Evolutionary conservation across 495 filamentous ascomycete genomes (phyloP), one percentile per base, ranked within the genome.

Genomic region (Endocarpon pusillum): DNA sequence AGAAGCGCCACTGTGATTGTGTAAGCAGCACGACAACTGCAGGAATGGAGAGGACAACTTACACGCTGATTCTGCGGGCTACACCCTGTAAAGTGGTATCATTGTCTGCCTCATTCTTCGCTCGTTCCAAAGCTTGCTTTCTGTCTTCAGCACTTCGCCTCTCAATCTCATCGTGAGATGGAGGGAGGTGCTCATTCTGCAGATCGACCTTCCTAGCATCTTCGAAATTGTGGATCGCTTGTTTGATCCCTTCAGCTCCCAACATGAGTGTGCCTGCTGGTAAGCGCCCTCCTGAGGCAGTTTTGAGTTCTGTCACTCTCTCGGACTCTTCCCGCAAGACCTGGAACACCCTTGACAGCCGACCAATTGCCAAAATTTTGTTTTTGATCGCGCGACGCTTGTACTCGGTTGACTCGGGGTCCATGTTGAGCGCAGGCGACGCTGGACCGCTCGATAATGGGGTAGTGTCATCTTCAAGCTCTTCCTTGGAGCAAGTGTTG

Each of bases 341-440:
- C 53, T 97, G 86, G 78, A 97, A 97, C 37, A 97, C 91, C 48
- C 89, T 81, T 24, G 91, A 96, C 23, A 97, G 63, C 40, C 89
- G 81, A 17, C 89, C 89, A 54, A 97, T 97, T 36, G 89, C 89
- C 38, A 97, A 66, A 49, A 97, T 94, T 63, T 97, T 97, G 71
- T 97, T 96, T 65, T 94, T 94, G 66, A 97, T 92, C 2, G 86
- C 86, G 7, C 86, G 75, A 40, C 86, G 67, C 66, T 94, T 94
- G 66, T 74, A 82, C 47, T 96, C 89, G 43, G 71, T 81, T 33
- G 77, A 81, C 17, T 96, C 82, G 2, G 72, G 69, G 41, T 94
- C 86, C 49, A 71, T 58, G 26, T 61, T 58, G 23, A 75, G 45
- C 1, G 81, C 67, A 15, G 84, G 82, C 1, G 84, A 87, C 1